Percentiles rank a stretch among this genome's conserved stretches.
Evolutionary conservation across 306 rosid genomes (phyloP).

Genomic region (Astragalus membranaceus): DNA sequence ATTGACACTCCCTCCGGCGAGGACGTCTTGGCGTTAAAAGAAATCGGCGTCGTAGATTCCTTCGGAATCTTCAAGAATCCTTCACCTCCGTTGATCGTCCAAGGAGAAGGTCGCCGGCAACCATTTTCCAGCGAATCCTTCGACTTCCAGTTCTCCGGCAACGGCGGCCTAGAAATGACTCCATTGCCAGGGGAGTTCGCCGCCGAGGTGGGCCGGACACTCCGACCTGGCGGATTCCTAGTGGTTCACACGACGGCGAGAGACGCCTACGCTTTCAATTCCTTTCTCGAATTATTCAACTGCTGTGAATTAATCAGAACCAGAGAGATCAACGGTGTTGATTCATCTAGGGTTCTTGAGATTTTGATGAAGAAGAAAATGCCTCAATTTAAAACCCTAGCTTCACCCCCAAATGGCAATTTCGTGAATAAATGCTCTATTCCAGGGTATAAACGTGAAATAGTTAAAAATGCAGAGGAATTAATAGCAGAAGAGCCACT

Average conservation of each 20-base stretch:
- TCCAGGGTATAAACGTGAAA: conserved; percentile 32
- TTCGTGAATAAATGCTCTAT: conserved; percentile 19
- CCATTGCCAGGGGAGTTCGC: conserved; percentile 24
- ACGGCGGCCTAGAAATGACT: conserved; percentile 16
- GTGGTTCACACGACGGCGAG: conserved; percentile 37
- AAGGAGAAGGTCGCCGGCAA: conserved; percentile 20
- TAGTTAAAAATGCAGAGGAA: conserved; percentile 33
- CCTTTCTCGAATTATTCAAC: conserved; percentile 44
- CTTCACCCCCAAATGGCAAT: conserved; percentile 1
- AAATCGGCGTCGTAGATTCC: conserved; percentile 33
- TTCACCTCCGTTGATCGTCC: conserved; percentile 28
- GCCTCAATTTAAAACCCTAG: neutral
- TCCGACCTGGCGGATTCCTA: conserved; percentile 40
- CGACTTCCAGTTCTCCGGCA: conserved; percentile 45
- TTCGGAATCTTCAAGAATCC: conserved; percentile 38
- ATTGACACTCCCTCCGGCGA: conserved; percentile 35
- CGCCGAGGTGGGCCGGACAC: conserved; percentile 36
- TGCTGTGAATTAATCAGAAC: conserved; percentile 38
- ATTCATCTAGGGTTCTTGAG: conserved; percentile 31
- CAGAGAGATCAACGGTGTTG: conserved; percentile 34
- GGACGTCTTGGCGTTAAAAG: conserved; percentile 38
- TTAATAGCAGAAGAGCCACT: conserved; percentile 37
- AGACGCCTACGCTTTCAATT: conserved; percentile 43
- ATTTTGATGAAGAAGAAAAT: conserved; percentile 45
- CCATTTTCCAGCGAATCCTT: conserved; percentile 25